Evolutionary conservation across 2,329 filamentous ascomycete genomes (phyloP).

Genomic region (Eurotiales sp.): DNA sequence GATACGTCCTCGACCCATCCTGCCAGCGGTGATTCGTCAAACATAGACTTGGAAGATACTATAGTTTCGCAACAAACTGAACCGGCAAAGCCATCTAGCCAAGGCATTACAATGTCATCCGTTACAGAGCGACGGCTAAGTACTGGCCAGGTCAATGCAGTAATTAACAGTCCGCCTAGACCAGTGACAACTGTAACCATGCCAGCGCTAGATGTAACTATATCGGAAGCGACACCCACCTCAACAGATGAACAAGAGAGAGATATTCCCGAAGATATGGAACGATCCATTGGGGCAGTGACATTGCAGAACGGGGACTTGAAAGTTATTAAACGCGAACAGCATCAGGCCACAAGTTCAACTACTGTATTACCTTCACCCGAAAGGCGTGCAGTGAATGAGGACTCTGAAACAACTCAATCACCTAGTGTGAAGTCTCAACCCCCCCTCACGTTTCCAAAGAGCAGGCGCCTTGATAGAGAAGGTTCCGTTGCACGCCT

Average conservation of each 20-base stretch:
- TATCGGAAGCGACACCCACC: background rate
- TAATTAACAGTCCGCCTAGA: background rate
- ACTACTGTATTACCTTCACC: no score
- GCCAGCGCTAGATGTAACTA: background rate
- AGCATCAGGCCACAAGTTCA: no score
- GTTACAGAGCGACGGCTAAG: background rate
- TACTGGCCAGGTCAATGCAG: background rate
- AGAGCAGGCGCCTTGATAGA: slow-evolving; percentile 22
- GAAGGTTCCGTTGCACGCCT: slow-evolving; percentile 44
- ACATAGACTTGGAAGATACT: no score
- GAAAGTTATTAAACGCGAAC: no score
- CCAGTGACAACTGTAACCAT: background rate
- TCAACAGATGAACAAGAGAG: background rate
- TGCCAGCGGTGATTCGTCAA: no score
- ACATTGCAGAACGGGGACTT: background rate
- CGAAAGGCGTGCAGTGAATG: no score
- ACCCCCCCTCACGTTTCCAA: background rate
- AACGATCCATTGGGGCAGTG: background rate
- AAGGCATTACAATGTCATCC: background rate
- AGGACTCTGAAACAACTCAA: background rate
- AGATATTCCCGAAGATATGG: background rate
- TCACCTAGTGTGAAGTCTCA: background rate
- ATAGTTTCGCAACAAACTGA: background rate
- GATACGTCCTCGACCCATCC: background rate
- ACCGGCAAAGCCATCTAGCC: background rate